Conservation (phyloP, 78 protist genomes). For the Polysphondylium violaceum region DNA sequence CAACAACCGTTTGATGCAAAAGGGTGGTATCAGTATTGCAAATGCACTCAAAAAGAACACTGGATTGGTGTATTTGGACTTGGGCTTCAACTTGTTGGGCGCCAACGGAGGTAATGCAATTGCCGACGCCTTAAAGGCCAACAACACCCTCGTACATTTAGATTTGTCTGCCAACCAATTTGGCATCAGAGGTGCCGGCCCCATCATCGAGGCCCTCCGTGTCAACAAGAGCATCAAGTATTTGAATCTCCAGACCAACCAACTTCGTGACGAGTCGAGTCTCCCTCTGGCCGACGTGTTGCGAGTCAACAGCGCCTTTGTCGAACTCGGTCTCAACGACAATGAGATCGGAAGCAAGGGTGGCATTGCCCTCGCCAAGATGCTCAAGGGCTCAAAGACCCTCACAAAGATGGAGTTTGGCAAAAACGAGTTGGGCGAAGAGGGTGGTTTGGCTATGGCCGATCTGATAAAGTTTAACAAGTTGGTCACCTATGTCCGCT, state of each 20-base stretch:
- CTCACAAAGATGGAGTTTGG: constrained; percentile 37
- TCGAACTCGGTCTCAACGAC: constrained; percentile 41
- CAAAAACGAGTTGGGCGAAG: constrained; percentile 69
- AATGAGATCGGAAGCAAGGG: constrained; percentile 73
- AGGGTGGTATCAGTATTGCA: constrained; percentile 61
- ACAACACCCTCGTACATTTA: constrained; percentile 42
- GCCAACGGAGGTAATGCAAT: constrained; percentile 73
- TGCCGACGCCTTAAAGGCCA: constrained; percentile 46
- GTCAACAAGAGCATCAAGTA: constrained; percentile 46
- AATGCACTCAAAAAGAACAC: constrained; percentile 46
- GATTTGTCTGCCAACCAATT: constrained; percentile 63
- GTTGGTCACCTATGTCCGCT: not conserved
- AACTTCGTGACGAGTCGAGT: constrained; percentile 69
- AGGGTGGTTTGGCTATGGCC: constrained; percentile 77
- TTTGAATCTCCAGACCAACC: constrained; percentile 48
- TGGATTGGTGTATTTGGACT: constrained; percentile 32
- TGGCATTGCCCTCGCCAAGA: constrained; percentile 60
- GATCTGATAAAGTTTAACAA: constrained; percentile 55
- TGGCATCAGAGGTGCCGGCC: constrained; percentile 73
- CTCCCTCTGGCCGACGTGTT: constrained; percentile 61
- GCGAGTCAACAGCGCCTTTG: constrained; percentile 27
- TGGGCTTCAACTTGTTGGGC: constrained; percentile 72
- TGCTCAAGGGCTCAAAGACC: constrained; percentile 20
- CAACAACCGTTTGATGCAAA: constrained; percentile 74
- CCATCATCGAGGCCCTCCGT: constrained; percentile 64